Base-by-base conservation (phyloP, 495 filamentous ascomycete species). In the Hypoxylon intermedium region DNA sequence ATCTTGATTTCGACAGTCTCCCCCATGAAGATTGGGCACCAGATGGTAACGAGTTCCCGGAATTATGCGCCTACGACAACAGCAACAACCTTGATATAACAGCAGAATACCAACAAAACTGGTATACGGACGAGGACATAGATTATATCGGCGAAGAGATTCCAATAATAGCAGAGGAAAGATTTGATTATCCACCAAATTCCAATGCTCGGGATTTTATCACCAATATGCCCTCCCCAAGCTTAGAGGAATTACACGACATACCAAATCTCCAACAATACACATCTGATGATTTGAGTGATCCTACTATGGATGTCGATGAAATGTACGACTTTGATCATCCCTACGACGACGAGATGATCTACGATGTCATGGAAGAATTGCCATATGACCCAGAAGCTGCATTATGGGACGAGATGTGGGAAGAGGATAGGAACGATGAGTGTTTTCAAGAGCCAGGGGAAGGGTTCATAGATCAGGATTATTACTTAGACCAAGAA, bases 91-190 rank as follows among this genome's bases (percentile, higher is more conserved):
- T 9, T 33, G 51, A 56, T 11, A 12, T 5, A 18, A 6, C 13
- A 20, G 26, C 5, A 20, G 42, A 42, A 42, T 40, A 52, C 9
- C 40, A 40, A 9, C 46, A 34, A 11, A 37, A 31, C 33, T 23
- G 47, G 40, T 9, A 47, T 9, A 30, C 23, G 16, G 26, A 48
- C 9, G 47, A 43, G 42, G 13, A 33, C n/a, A 45, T 53, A 13
- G 34, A 47, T 9, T 15, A 5, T 31, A 9, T 40, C 31, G n/a
- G 33, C 20, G 53, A 52, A n/a, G 15, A 26, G 4, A 1, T 18
- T 12, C 41, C 20, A 12, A 2, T 18, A 37, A 49, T 30, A 33
- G 24, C 20, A 30, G 47, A 53, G 23, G 54, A 44, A 18, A 13
- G 34, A 21, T 1, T 13, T 9, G 11, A 3, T 13, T 21, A 43